Evolutionary conservation across 2,329 filamentous ascomycete species (phyloP).

Genomic region (Phaeosphaeria sp.): DNA sequence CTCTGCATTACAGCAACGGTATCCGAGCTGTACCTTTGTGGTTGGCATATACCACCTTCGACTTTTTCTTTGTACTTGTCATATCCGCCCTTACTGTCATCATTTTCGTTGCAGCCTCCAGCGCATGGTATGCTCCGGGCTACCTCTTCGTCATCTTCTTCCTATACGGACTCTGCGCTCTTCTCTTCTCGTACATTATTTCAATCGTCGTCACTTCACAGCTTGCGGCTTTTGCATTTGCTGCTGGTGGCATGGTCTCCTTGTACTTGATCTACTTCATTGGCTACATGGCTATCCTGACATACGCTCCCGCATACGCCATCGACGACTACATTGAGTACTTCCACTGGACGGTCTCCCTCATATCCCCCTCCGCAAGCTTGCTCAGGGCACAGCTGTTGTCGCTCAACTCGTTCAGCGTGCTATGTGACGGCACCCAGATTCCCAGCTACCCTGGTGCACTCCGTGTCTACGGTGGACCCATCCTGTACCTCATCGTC

Average conservation of each 20-base stretch:
- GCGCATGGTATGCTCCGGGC: slow-evolving; percentile 77
- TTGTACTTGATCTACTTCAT: slow-evolving; percentile 59
- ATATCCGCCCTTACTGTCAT: slow-evolving; percentile 71
- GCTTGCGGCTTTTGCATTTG: slow-evolving; percentile 83
- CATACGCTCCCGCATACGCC: slow-evolving; percentile 72
- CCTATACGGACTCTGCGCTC: slow-evolving; percentile 81
- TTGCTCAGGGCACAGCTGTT: slow-evolving; percentile 77
- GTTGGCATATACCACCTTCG: slow-evolving; percentile 82
- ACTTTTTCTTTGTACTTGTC: slow-evolving; percentile 75
- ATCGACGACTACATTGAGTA: slow-evolving; percentile 73
- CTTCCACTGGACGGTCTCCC: slow-evolving; percentile 76
- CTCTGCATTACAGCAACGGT: slow-evolving; percentile 90
- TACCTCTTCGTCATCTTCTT: slow-evolving; percentile 84
- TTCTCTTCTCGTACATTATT: slow-evolving; percentile 78
- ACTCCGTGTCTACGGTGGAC: slow-evolving; percentile 79
- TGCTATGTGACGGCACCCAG: slow-evolving; percentile 70
- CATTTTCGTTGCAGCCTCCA: slow-evolving; percentile 70
- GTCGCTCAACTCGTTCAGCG: slow-evolving; percentile 81
- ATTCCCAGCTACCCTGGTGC: slow-evolving; percentile 73
- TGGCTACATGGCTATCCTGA: slow-evolving; percentile 65
- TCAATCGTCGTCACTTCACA: slow-evolving; percentile 82
- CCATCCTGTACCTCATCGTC: slow-evolving; percentile 80
- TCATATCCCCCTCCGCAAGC: slow-evolving; percentile 78
- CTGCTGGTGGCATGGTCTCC: slow-evolving; percentile 74
- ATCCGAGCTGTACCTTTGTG: slow-evolving; percentile 83